Evolutionary conservation across 805 yeast species (phyloP).

Genomic region (Danielozyma ontarioensis): DNA sequence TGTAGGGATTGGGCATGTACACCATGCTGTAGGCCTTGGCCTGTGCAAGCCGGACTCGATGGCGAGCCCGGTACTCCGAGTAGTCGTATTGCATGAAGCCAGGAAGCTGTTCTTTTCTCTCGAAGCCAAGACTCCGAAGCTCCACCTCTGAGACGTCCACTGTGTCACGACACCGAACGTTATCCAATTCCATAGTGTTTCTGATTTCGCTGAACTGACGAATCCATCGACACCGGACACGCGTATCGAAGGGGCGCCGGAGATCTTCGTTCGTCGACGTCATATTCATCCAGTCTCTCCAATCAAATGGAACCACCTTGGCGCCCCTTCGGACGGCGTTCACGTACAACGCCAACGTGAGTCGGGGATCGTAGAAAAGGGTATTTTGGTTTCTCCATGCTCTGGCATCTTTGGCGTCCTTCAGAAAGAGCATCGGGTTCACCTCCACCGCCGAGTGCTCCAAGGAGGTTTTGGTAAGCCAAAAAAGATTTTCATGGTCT

Average conservation of each 20-base stretch:
- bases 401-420: background rate
- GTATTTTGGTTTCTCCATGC: background rate
- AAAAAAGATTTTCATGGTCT: background rate
- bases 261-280: slow-evolving; percentile 1
- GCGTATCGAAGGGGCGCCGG: background rate
- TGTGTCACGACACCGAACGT: slow-evolving; percentile 3
- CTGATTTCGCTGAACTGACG: background rate
- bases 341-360: slow-evolving; percentile 9
- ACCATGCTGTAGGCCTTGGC: slow-evolving; percentile 10
- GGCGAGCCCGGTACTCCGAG: slow-evolving; percentile 5
- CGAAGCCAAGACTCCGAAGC: slow-evolving; percentile 4
- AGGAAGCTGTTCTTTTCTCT: slow-evolving; percentile 5
- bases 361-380: slow-evolving; percentile 8
- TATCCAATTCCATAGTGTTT: slow-evolving; percentile 1
- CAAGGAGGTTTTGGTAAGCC: background rate
- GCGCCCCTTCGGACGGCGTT: background rate
- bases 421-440: background rate
- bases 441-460: background rate
- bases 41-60: slow-evolving; percentile 8
- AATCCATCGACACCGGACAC: slow-evolving; percentile 4
- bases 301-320: slow-evolving; percentile 8
- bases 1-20: slow-evolving; percentile 5
- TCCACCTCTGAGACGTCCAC: slow-evolving; percentile 5
- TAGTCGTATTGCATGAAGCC: slow-evolving; percentile 6
- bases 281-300: slow-evolving; percentile 10